phyloP scores from a whole-genome alignment of 78 protist species.

The Dictyostelium brefeldianum region DNA sequence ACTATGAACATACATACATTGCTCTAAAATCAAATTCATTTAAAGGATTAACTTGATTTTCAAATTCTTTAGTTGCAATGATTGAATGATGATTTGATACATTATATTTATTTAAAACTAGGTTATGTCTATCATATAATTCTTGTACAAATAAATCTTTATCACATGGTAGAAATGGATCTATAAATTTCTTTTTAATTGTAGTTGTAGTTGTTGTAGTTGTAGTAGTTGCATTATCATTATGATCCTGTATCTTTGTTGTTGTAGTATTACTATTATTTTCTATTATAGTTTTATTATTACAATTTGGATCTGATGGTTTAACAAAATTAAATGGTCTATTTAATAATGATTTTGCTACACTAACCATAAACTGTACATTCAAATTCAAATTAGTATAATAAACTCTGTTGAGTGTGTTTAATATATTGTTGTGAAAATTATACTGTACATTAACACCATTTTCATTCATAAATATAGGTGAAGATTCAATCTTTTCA shows the following conservation, averaged over 20 bases:
- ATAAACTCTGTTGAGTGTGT: not conserved
- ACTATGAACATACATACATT: constrained; percentile 20
- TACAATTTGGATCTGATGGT: constrained; percentile 1
- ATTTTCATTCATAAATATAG: constrained; percentile 54
- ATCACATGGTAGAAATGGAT: constrained; percentile 79
- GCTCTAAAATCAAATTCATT: constrained; percentile 50
- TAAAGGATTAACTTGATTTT: constrained; percentile 54
- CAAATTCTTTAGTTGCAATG: constrained; percentile 59
- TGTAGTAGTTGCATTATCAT: too few species aligned
- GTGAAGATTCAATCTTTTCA: constrained; percentile 71
- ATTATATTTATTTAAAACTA: constrained; percentile 64
- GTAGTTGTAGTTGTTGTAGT: not conserved
- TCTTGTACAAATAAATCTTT: constrained; percentile 61
- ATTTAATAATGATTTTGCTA: constrained; percentile 59
- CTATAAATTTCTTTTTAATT: constrained; percentile 40
- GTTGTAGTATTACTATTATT: not conserved
- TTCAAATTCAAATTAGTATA: not conserved
- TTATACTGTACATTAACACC: constrained; percentile 49
- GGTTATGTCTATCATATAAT: constrained; percentile 37
- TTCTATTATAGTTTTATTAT: not conserved
- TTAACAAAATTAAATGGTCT: constrained; percentile 74
- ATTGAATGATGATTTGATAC: constrained; percentile 73
- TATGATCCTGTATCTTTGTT: not conserved
- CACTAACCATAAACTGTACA: constrained; percentile 69
- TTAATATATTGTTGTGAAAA: not conserved